These are phyloP conservation scores for Guillardia theta DNA, from an alignment of 78 protist species.

Conservation along the genomic window DNA sequence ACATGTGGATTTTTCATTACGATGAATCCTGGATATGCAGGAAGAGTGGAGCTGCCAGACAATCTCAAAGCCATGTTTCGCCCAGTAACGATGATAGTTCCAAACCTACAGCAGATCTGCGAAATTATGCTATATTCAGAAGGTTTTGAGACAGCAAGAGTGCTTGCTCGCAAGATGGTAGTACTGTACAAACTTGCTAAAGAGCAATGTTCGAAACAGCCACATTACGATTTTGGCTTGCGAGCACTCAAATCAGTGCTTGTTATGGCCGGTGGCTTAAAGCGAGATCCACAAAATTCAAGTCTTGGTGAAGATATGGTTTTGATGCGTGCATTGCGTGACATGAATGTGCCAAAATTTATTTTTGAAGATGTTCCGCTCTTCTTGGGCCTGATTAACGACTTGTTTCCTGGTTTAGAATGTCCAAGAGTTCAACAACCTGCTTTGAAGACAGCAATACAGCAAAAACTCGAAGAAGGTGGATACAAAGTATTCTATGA, in stretches of 20 bases:
- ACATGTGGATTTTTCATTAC: slow-evolving; percentile 75
- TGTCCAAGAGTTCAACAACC: slow-evolving; percentile 60
- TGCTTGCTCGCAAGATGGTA: slow-evolving; percentile 87
- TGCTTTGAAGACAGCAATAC: slow-evolving; percentile 58
- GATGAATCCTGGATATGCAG: slow-evolving; percentile 86
- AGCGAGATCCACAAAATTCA: slow-evolving; percentile 67
- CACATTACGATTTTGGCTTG: slow-evolving; percentile 88
- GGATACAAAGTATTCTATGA: not conserved
- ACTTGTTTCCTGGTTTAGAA: slow-evolving; percentile 79
- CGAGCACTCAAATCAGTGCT: slow-evolving; percentile 90
- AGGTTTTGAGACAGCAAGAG: slow-evolving; percentile 71
- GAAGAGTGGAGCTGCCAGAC: slow-evolving; percentile 85
- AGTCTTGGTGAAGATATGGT: slow-evolving; percentile 67
- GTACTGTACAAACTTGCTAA: slow-evolving; percentile 80
- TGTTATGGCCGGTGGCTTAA: slow-evolving; percentile 90
- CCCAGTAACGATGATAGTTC: slow-evolving; percentile 84
- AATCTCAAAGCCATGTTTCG: slow-evolving; percentile 88
- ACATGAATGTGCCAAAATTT: slow-evolving; percentile 92
- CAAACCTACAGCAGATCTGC: slow-evolving; percentile 80
- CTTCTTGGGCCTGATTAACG: slow-evolving; percentile 80
- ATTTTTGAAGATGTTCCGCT: slow-evolving; percentile 91
- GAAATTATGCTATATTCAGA: slow-evolving; percentile 89
- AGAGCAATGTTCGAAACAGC: slow-evolving; percentile 88
- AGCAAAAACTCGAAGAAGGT: not conserved
- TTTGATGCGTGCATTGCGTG: slow-evolving; percentile 90